Evolutionary conservation across 176 grass and related monocot species (phyloP).

Genomic region (Aegilops sharonensis): DNA sequence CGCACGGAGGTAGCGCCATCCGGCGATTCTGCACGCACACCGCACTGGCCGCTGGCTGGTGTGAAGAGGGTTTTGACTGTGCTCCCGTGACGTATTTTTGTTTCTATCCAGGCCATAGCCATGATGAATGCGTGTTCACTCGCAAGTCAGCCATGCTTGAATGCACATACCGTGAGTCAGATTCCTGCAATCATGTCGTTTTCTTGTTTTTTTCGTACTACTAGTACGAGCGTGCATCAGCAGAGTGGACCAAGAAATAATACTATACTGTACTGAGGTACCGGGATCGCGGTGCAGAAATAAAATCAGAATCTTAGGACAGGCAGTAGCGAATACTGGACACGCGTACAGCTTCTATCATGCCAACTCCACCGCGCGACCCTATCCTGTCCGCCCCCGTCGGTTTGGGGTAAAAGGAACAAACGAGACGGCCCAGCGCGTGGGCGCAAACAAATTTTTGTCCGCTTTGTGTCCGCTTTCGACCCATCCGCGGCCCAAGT

Average conservation of each 20-base stretch:
- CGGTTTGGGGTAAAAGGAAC: too few relatives aligned
- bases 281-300: not conserved
- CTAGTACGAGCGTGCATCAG: not conserved
- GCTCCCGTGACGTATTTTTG: not conserved
- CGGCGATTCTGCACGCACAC: not conserved
- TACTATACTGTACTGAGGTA: not conserved
- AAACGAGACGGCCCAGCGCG: too few relatives aligned
- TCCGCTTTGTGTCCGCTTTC: too few relatives aligned
- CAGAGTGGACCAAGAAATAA: not conserved
- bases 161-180: not conserved
- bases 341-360: too few relatives aligned
- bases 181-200: conserved; percentile 4
- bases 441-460: too few relatives aligned
- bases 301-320: conserved; percentile 17
- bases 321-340: too few relatives aligned
- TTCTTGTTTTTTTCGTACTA: not conserved
- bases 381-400: too few relatives aligned
- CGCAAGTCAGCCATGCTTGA: conserved; percentile 3
- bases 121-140: not conserved
- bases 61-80: not conserved
- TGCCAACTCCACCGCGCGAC: too few relatives aligned
- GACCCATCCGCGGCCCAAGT: too few relatives aligned
- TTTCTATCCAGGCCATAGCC: not conserved
- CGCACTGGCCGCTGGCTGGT: not conserved
- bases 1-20: not conserved